These are phyloP conservation scores for Multifurca ochricompacta DNA, from an alignment of 768 basidiomycete species.

Conservation along the genomic window DNA sequence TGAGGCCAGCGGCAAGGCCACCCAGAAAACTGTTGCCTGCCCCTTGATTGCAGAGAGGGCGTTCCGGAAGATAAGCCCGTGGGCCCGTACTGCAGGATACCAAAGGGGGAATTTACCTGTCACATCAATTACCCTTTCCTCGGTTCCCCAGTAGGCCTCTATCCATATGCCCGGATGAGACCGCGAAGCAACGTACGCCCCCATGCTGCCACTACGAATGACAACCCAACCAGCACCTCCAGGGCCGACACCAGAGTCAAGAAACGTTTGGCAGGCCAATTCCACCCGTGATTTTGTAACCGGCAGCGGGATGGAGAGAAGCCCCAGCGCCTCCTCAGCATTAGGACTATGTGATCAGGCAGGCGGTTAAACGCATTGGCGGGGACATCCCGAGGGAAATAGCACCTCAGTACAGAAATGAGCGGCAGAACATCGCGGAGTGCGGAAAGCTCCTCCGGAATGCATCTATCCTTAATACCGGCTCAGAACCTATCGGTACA, in stretches of 20 bases:
- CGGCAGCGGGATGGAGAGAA: conserved; percentile 49
- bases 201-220: conserved; percentile 67
- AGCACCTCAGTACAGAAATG: conserved; percentile 63
- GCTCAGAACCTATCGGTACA: conserved; percentile 5
- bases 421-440: conserved; percentile 49
- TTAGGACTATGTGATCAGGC: conserved; percentile 48
- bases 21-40: conserved; percentile 91
- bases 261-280: conserved; percentile 54
- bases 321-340: conserved; percentile 68
- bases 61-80: conserved; percentile 4
- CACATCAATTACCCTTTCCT: conserved; percentile 62
- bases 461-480: conserved; percentile 56
- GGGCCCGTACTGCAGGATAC: background rate
- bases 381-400: background rate
- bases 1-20: conserved; percentile 69
- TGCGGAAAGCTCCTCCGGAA: conserved; percentile 70
- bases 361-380: background rate
- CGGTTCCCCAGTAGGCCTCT: conserved; percentile 61
- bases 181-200: conserved; percentile 54
- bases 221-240: conserved; percentile 51
- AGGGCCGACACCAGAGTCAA: conserved; percentile 50
- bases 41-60: conserved; percentile 36
- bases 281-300: conserved; percentile 51
- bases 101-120: conserved; percentile 46
- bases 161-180: conserved; percentile 49